Conservation (phyloP, 2,329 filamentous ascomycete genomes). For the Cordyceps pruinosa region DNA sequence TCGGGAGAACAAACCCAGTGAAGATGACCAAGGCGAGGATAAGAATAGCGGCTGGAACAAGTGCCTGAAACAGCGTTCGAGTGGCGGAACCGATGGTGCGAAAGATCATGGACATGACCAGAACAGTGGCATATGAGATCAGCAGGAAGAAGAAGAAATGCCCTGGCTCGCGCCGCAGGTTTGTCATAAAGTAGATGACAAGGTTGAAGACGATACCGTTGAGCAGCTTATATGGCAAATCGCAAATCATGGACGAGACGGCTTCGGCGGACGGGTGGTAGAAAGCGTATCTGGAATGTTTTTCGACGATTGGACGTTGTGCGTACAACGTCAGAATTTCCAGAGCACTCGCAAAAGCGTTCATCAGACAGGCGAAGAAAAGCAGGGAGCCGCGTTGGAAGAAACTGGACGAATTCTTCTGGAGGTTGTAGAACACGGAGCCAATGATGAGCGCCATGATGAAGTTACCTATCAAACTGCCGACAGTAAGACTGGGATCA, state of each 20-base stretch:
- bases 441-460: conserved; percentile 60
- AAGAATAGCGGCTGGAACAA: conserved; percentile 52
- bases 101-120: conserved; percentile 84
- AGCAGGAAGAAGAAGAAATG: conserved; percentile 83
- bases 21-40: conserved; percentile 62
- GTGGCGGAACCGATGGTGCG: conserved; percentile 72
- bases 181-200: conserved; percentile 80
- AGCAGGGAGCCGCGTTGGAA: conserved; percentile 72
- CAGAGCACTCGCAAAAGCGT: conserved; percentile 72
- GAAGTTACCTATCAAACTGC: conserved; percentile 63
- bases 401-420: conserved; percentile 61
- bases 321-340: conserved; percentile 62
- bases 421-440: conserved; percentile 74
- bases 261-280: conserved; percentile 65
- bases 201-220: conserved; percentile 74
- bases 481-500: conserved; percentile 68
- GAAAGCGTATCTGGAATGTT: conserved; percentile 23
- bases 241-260: conserved; percentile 77
- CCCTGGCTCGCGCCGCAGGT: conserved; percentile 65
- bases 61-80: conserved; percentile 58
- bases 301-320: conserved; percentile 21
- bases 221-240: conserved; percentile 67
- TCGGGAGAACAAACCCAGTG: conserved; percentile 62
- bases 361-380: conserved; percentile 84
- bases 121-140: conserved; percentile 63